phyloP scores from a whole-genome alignment of 169 alveolate genomes.

The Eimeria tenella region DNA sequence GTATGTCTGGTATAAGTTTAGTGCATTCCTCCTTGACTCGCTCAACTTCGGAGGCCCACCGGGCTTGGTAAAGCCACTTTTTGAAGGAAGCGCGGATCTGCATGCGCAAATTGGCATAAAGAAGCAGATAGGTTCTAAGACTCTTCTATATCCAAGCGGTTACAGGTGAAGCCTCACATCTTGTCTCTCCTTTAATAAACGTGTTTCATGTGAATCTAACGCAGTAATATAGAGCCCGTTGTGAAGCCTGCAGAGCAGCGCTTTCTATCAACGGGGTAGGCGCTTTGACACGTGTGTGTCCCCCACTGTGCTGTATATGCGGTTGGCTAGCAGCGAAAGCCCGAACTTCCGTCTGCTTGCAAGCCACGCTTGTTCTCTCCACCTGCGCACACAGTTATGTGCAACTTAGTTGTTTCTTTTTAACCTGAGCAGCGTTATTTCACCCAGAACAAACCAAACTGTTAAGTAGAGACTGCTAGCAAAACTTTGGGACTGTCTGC shows the following conservation, averaged over 20 bases:
- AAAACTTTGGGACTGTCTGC: no score
- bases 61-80: constrained; percentile 42
- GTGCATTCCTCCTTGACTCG: constrained; percentile 5
- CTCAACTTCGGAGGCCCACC: constrained; percentile 55
- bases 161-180: no score
- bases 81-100: constrained; percentile 51
- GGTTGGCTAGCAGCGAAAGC: constrained; percentile 23
- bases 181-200: no score
- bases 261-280: no score
- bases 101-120: background rate
- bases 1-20: background rate
- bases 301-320: constrained; percentile 1
- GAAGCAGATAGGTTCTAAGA: background rate
- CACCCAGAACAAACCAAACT: no score
- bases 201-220: no score
- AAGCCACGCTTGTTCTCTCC: constrained; percentile 66
- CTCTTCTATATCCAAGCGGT: no score
- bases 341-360: constrained; percentile 34
- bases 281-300: no score
- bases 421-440: no score
- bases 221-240: no score
- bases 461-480: no score
- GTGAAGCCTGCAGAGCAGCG: no score
- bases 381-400: constrained; percentile 7
- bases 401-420: background rate